These are phyloP conservation scores for Blastobotrys americana DNA, from an alignment of 805 yeast species.

Conservation along the genomic window DNA sequence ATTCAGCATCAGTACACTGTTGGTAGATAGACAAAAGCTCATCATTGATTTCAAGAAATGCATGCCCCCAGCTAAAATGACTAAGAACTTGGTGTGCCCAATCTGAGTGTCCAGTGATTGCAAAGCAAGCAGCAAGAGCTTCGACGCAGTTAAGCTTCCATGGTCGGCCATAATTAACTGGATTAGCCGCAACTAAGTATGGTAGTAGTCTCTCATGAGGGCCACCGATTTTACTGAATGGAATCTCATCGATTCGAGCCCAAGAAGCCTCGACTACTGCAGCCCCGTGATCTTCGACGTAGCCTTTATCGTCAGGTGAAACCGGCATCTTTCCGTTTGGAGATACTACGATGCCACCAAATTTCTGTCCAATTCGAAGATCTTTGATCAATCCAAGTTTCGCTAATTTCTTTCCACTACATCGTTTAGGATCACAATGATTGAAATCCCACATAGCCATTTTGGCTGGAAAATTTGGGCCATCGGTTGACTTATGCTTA, in stretches of 20 bases:
- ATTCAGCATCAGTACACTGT: slow-evolving; percentile 70
- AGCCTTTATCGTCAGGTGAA: slow-evolving; percentile 74
- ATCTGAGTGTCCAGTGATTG: slow-evolving; percentile 82
- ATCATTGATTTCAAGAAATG: slow-evolving; percentile 72
- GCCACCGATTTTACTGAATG: slow-evolving; percentile 89
- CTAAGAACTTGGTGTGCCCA: slow-evolving; percentile 76
- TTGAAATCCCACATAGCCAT: slow-evolving; percentile 98
- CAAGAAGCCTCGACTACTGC: slow-evolving; percentile 98
- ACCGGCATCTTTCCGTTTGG: slow-evolving; percentile 89
- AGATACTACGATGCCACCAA: slow-evolving; percentile 81
- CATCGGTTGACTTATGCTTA: slow-evolving; percentile 11
- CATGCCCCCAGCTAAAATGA: slow-evolving; percentile 91
- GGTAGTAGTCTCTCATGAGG: slow-evolving; percentile 80
- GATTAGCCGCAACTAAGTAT: slow-evolving; percentile 90
- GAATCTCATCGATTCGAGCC: slow-evolving; percentile 97
- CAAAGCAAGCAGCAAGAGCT: slow-evolving; percentile 94
- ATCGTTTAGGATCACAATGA: slow-evolving; percentile 96
- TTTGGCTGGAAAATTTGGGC: slow-evolving; percentile 60
- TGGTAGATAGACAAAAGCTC: slow-evolving; percentile 72
- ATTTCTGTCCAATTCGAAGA: slow-evolving; percentile 87
- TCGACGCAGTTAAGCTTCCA: slow-evolving; percentile 96
- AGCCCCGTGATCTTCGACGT: slow-evolving; percentile 78
- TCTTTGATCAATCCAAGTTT: slow-evolving; percentile 75
- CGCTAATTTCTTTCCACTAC: slow-evolving; percentile 91
- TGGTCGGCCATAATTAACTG: slow-evolving; percentile 93